Percentiles rank a stretch among this genome's conserved stretches.
Conservation (phyloP, 2,329 filamentous ascomycete species). For the Reticulascus tulasneorum region DNA sequence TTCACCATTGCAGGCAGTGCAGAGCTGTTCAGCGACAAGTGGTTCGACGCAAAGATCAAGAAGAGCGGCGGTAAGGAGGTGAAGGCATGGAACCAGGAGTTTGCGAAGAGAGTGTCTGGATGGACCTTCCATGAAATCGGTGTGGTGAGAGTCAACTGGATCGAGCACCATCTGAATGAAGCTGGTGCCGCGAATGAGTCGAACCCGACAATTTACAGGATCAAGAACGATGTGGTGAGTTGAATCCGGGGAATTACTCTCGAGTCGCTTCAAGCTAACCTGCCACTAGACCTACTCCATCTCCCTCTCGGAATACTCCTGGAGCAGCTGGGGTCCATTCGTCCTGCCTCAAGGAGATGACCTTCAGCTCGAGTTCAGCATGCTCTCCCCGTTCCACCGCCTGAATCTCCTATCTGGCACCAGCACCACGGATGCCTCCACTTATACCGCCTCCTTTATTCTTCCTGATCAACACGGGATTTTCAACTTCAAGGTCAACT, state of each 20-base stretch:
- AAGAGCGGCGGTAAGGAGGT: constrained; percentile 49
- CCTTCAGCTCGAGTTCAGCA: constrained; percentile 94
- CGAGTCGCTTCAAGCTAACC: constrained; percentile 22
- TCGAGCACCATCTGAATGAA: constrained; percentile 71
- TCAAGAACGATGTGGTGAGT: constrained; percentile 96
- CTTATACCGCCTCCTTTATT: constrained; percentile 72
- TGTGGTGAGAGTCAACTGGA: constrained; percentile 76
- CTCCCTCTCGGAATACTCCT: constrained; percentile 79
- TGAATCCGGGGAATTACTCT: not conserved
- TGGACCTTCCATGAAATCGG: constrained; percentile 96
- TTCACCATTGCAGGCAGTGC: constrained; percentile 80
- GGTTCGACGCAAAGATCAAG: constrained; percentile 79
- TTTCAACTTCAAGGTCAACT: constrained; percentile 97
- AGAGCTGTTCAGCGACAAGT: constrained; percentile 83
- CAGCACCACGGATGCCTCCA: constrained; percentile 62
- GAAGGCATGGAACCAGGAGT: constrained; percentile 75
- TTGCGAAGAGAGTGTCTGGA: constrained; percentile 78
- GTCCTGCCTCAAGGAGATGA: constrained; percentile 63
- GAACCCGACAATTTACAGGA: constrained; percentile 87
- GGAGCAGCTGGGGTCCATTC: constrained; percentile 73
- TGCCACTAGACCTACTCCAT: constrained; percentile 70
- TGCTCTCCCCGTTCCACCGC: constrained; percentile 97
- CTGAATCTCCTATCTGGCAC: constrained; percentile 61
- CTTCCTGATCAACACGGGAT: constrained; percentile 97
- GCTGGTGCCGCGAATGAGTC: constrained; percentile 50